Conservation (phyloP, 441 rosid genomes). For the Eutrema salsugineum region DNA sequence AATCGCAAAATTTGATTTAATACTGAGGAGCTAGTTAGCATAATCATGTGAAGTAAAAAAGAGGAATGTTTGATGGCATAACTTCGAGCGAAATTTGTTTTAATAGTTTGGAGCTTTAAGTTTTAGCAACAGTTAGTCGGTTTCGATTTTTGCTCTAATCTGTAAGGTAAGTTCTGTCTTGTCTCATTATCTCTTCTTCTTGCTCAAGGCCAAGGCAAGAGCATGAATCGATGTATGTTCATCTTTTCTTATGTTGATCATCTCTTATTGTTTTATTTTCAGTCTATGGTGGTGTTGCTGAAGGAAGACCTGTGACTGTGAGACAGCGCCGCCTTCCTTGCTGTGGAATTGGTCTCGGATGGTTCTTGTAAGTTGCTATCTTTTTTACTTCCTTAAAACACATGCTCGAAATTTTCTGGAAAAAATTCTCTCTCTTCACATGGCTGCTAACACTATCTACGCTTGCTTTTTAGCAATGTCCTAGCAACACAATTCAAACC, state of each 20-base stretch:
- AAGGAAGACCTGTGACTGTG: conserved; percentile 83
- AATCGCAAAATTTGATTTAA: neutral
- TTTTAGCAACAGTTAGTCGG: neutral
- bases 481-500: neutral
- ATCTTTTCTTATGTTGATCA: neutral
- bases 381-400: neutral
- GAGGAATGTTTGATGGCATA: neutral
- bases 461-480: neutral
- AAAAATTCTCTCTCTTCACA: neutral
- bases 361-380: conserved; percentile 74
- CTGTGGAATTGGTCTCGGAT: conserved; percentile 86
- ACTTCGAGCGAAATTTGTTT: neutral
- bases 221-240: neutral
- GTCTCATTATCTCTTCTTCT: neutral
- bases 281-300: conserved; percentile 82
- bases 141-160: neutral
- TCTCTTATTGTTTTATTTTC: neutral
- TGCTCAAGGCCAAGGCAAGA: neutral
- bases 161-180: neutral
- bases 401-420: neutral
- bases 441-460: neutral
- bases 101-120: neutral
- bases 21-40: neutral
- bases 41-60: neutral
- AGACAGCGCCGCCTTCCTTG: conserved; percentile 82